These are phyloP conservation scores for Rhododendron henanense DNA, from an alignment of 148 eudicot genomes.

Conservation along the genomic window DNA sequence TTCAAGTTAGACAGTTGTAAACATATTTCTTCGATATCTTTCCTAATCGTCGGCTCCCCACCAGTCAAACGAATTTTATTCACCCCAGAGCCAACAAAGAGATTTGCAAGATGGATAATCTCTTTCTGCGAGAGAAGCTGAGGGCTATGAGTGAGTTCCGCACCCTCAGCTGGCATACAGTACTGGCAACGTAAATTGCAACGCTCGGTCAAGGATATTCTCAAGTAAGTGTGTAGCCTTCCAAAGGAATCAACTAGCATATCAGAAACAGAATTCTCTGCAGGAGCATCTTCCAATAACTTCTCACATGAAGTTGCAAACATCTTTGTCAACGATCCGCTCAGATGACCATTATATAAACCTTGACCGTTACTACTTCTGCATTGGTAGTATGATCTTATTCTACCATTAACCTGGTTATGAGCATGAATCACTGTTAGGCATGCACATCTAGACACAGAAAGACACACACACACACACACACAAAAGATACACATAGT, in stretches of 20 bases:
- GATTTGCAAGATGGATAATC: conserved; percentile 64
- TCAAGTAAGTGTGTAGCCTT: conserved; percentile 81
- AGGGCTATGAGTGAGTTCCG: conserved; percentile 69
- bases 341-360: conserved; percentile 13
- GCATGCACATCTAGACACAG: not conserved
- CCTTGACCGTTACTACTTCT: conserved; percentile 18
- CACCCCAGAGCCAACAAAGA: conserved; percentile 83
- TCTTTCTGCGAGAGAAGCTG: conserved; percentile 66
- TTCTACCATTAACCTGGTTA: conserved; percentile 32
- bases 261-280: conserved; percentile 47
- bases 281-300: conserved; percentile 43
- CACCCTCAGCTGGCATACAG: conserved; percentile 97
- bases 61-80: conserved; percentile 93
- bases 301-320: conserved; percentile 48
- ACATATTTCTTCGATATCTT: conserved; percentile 87
- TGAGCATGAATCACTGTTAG: conserved; percentile 9
- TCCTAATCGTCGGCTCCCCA: conserved; percentile 91
- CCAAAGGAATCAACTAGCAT: conserved; percentile 92
- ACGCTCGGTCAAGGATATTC: conserved; percentile 89
- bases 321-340: conserved; percentile 26
- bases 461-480: not conserved
- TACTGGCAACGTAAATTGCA: conserved; percentile 96
- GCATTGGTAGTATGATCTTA: conserved; percentile 15
- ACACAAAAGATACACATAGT: not conserved
- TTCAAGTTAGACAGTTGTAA: conserved; percentile 57